A percentile compares a stretch with the other conserved stretches of the same genome.
Evolutionary conservation across 2,329 filamentous ascomycete species (phyloP).

Genomic region (Xylariaceae sp.): DNA sequence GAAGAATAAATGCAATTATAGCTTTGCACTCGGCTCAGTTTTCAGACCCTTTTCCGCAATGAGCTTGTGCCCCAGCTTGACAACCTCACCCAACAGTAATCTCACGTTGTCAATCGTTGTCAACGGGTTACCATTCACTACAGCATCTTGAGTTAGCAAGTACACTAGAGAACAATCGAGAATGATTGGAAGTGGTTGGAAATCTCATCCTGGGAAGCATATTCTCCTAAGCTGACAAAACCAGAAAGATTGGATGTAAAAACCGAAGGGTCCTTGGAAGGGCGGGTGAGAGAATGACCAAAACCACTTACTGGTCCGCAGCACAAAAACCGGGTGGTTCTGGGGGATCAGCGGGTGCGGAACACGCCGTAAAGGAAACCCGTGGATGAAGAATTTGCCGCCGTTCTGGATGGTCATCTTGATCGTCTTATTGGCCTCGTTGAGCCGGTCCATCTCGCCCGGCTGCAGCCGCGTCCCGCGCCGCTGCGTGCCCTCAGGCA

Average conservation of each 20-base stretch:
- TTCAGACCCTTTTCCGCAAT: background rate
- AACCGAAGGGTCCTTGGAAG: no score
- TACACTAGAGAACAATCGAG: background rate
- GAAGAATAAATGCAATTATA: background rate
- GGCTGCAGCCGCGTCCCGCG: background rate
- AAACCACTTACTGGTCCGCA: background rate
- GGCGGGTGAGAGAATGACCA: no score
- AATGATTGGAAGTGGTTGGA: no score
- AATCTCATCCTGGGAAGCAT: no score
- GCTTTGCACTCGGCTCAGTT: background rate
- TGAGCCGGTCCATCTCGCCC: background rate
- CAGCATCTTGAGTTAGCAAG: background rate
- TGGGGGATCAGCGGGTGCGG: background rate
- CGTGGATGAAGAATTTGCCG: background rate
- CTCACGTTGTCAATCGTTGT: background rate
- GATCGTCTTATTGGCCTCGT: background rate
- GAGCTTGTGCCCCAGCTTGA: background rate
- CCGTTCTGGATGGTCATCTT: background rate
- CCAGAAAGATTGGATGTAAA: no score
- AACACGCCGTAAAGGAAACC: background rate
- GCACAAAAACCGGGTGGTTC: background rate
- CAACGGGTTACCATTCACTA: background rate
- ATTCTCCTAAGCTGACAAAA: no score
- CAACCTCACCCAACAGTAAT: background rate
- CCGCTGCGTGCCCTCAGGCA: background rate